Base-by-base conservation (phyloP, 768 basidiomycete species). In the Filobasidium wieringae region DNA sequence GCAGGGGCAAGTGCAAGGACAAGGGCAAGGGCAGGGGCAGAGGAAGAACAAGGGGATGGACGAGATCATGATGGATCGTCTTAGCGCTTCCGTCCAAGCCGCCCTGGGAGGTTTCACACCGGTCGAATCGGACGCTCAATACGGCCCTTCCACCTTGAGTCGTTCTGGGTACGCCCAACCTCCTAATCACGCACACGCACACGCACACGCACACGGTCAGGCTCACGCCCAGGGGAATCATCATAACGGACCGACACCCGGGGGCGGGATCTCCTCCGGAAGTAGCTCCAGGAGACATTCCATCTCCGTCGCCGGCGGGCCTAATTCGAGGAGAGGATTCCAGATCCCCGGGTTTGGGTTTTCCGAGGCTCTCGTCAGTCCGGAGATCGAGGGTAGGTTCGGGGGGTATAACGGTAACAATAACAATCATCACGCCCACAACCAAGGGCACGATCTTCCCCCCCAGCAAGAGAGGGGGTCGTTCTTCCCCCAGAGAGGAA, bases 241-340 rank as follows among this genome's bases (percentile, higher is more conserved):
- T n/a, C n/a, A n/a, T n/a, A 40, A 51, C 26, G 33, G 43, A 7
- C 47, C 31, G 26, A 40, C 24, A 7, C 26, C 31, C n/a, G 57
- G 47, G 17, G 34, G 29, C 6, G 34, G 32, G 8, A 32, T 14
- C 30, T 50, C 39, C 53, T 70, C 68, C 2, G 72, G 72, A 11
- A 63, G 67, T 0, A 68, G 66, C 19, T 65, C 63, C 27, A 53
- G 72, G 15, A 53, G 72, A 32, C 72, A 73, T 43, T 66, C 64
- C 34, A 68, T 73, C 11, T 71, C 70, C 7, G 68, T 73, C 12
- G 69, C 70, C 8, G 64, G 67, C 43, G 69, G 71, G 14, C 67
- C 67, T 2, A 64, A 64, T 17, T 68, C 69, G 19, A 39, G 69
- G 19, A 55, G 72, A 41, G 70, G 70, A 19, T 67, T 71, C 39